Conservation (phyloP, 75 land plant species). For the Sequoiadendron giganteum region DNA sequence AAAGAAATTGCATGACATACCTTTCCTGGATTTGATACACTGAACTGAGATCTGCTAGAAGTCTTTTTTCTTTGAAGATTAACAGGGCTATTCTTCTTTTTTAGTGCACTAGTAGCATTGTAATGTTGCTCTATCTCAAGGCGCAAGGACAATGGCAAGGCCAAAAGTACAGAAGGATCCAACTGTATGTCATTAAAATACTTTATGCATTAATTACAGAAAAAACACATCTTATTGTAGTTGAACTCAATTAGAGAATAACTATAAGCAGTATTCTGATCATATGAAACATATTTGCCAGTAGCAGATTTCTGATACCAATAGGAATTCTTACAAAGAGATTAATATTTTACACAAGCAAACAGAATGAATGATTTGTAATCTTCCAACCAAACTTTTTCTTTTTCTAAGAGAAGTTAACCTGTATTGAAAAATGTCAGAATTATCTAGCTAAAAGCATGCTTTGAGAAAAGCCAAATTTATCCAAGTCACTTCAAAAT, state of each 20-base stretch:
- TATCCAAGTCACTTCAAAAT: neutral
- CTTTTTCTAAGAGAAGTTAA: neutral
- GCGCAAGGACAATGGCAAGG: slow-evolving; percentile 5
- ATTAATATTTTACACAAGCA: neutral
- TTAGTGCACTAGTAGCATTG: neutral
- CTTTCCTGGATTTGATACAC: neutral
- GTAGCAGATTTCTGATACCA: neutral
- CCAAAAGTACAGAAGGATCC: slow-evolving; percentile 13
- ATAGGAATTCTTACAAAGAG: neutral
- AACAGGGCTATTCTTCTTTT: neutral
- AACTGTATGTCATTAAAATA: neutral
- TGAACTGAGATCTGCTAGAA: neutral
- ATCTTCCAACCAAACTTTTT: neutral
- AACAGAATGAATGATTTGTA: neutral
- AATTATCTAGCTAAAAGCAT: no score
- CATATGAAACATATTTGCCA: neutral
- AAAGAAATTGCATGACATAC: neutral
- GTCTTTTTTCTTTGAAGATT: neutral
- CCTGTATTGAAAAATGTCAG: neutral
- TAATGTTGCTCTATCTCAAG: slow-evolving; percentile 8
- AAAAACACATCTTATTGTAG: neutral
- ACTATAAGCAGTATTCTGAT: neutral
- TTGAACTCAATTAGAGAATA: neutral
- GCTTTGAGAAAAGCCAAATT: neutral
- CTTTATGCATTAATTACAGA: neutral